Evolutionary conservation across 2,329 filamentous ascomycete species (phyloP).

Genomic region (Rhytidhysteron rufulum): DNA sequence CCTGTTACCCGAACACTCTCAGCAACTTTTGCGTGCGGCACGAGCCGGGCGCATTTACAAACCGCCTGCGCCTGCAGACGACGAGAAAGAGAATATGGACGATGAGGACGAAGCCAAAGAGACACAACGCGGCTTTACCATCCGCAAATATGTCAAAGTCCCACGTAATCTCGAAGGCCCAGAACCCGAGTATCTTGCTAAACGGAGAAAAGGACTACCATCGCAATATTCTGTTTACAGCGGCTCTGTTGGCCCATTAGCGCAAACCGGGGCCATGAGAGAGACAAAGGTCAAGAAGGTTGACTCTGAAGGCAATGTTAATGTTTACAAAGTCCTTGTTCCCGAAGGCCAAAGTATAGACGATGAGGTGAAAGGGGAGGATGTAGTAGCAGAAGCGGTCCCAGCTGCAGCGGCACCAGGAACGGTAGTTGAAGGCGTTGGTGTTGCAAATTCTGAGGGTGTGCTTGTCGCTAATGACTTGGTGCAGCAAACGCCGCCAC

Average conservation of each 20-base stretch:
- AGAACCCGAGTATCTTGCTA: conserved; percentile 61
- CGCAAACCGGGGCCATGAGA: conserved; percentile 53
- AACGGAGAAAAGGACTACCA: conserved; percentile 56
- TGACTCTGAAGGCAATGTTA: conserved; percentile 73
- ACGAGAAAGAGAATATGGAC: conserved; percentile 51
- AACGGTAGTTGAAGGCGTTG: conserved; percentile 56
- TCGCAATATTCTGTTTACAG: conserved; percentile 30
- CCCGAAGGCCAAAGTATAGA: conserved; percentile 75
- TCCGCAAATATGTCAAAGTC: conserved; percentile 56
- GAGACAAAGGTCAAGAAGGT: conserved; percentile 76
- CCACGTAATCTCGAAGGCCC: conserved; percentile 55
- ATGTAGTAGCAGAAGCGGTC: conserved; percentile 44
- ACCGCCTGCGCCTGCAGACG: conserved; percentile 63
- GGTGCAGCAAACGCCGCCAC: conserved; percentile 47
- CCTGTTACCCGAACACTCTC: conserved; percentile 72
- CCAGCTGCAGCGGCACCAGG: conserved; percentile 52
- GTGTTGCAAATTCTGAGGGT: conserved; percentile 59
- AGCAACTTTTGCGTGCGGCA: conserved; percentile 77
- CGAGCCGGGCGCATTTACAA: conserved; percentile 75
- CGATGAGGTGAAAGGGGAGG: conserved; percentile 68
- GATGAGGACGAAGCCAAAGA: conserved; percentile 42
- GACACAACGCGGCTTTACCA: conserved; percentile 50
- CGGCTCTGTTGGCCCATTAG: conserved; percentile 15
- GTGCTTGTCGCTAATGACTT: conserved; percentile 51
- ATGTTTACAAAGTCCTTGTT: conserved; percentile 78